phyloP scores from a whole-genome alignment of 2,329 filamentous ascomycete species.

The Fusarium pseudograminearum region DNA sequence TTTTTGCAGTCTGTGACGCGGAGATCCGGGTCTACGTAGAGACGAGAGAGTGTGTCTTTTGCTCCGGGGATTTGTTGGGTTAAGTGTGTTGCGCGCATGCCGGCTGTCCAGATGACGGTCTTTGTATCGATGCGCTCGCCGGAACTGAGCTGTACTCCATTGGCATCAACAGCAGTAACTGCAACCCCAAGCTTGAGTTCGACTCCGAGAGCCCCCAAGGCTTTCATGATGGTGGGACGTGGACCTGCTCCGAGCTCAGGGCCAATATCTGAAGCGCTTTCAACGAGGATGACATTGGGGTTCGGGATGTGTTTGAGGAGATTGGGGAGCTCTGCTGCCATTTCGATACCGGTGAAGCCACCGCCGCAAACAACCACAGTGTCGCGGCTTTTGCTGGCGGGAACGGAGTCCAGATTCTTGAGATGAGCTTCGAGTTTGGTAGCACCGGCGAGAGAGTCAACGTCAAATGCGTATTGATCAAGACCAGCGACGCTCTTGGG shows the following conservation, averaged over 20 bases:
- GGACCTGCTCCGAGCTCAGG: conserved; percentile 51
- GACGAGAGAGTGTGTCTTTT: conserved; percentile 42
- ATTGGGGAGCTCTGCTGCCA: conserved; percentile 49
- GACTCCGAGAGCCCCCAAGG: conserved; percentile 47
- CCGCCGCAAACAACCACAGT: conserved; percentile 53
- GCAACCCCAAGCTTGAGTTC: conserved; percentile 48
- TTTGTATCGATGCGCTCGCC: conserved; percentile 52
- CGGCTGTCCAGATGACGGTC: conserved; percentile 55
- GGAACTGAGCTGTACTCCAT: conserved; percentile 44
- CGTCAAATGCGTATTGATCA: conserved; percentile 50
- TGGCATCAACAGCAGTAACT: conserved; percentile 44
- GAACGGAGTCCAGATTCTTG: conserved; percentile 18
- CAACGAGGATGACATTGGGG: conserved; percentile 48
- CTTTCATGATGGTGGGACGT: conserved; percentile 50
- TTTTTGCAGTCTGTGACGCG: neutral
- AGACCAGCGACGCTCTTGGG: conserved; percentile 48
- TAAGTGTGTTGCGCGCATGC: conserved; percentile 50
- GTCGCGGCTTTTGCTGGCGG: conserved; percentile 45
- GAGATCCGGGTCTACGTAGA: conserved; percentile 24
- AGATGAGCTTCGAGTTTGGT: conserved; percentile 50
- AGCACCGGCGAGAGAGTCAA: conserved; percentile 50
- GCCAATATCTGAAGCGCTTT: conserved; percentile 47
- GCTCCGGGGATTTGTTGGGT: conserved; percentile 50
- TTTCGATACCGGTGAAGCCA: conserved; percentile 54
- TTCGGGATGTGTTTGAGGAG: conserved; percentile 35